Evolutionary conservation across 2,329 filamentous ascomycete genomes (phyloP).

Genomic region (Cladobotryum protrusum): DNA sequence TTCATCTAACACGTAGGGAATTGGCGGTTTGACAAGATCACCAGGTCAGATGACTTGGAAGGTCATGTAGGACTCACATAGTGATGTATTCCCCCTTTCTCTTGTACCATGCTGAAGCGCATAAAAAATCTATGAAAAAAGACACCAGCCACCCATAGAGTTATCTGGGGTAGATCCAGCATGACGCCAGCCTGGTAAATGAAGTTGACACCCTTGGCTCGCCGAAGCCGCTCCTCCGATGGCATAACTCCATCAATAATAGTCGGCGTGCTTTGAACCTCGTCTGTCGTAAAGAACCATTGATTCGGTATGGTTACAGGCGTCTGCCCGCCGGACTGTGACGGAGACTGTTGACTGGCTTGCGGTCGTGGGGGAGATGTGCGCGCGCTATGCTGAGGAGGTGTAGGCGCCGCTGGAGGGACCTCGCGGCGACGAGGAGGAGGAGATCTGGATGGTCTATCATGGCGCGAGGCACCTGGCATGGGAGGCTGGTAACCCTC

Average conservation of each 20-base stretch:
- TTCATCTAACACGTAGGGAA: too few species aligned
- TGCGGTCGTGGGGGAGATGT: constrained; percentile 49
- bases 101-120: constrained; percentile 73
- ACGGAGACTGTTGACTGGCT: constrained; percentile 38
- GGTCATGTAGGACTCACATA: constrained; percentile 55
- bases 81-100: constrained; percentile 75
- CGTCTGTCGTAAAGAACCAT: constrained; percentile 84
- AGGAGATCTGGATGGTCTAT: constrained; percentile 45
- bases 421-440: constrained; percentile 47
- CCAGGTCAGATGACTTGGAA: background rate
- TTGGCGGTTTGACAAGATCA: too few species aligned
- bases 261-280: constrained; percentile 76
- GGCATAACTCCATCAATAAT: constrained; percentile 73
- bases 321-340: constrained; percentile 32
- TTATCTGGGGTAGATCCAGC: constrained; percentile 86
- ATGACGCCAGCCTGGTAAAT: constrained; percentile 91
- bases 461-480: constrained; percentile 32
- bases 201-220: constrained; percentile 93
- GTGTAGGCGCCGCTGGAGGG: constrained; percentile 56
- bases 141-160: constrained; percentile 82
- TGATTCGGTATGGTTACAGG: constrained; percentile 47
- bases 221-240: constrained; percentile 70
- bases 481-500: constrained; percentile 53
- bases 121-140: constrained; percentile 97
- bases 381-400: constrained; percentile 49